Evolutionary conservation across 2,329 filamentous ascomycete genomes (phyloP).

Genomic region (Neurospora crassa): DNA sequence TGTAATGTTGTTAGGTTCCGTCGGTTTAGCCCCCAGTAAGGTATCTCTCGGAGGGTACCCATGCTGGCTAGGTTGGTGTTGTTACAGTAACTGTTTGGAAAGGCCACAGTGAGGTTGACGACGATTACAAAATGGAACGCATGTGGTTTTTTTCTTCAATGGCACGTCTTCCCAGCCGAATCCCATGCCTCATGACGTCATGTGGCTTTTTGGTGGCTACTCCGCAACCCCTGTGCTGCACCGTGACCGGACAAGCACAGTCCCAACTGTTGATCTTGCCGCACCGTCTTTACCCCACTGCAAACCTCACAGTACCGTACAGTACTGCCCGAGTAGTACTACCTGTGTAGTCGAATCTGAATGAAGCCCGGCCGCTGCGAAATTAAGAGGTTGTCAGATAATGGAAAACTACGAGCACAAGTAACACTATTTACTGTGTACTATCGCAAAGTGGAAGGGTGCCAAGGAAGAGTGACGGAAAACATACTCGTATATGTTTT

Average conservation of each 20-base stretch:
- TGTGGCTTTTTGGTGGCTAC: conserved; percentile 4
- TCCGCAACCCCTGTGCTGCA: background rate
- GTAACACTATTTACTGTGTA: too few species aligned
- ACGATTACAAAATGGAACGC: background rate
- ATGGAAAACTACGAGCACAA: background rate
- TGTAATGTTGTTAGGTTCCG: background rate
- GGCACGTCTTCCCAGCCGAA: background rate
- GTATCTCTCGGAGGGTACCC: background rate
- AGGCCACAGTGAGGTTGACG: background rate
- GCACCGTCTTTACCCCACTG: background rate
- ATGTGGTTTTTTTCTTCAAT: background rate
- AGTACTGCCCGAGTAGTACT: too few species aligned
- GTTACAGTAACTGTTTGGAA: background rate
- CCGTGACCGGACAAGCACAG: background rate
- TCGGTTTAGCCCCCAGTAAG: background rate
- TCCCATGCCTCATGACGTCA: conserved; percentile 9
- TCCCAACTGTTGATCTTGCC: background rate
- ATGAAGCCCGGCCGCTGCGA: background rate
- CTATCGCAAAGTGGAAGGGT: background rate
- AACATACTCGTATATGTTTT: background rate
- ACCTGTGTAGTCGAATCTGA: background rate
- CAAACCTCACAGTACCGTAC: background rate
- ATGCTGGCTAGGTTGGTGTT: background rate
- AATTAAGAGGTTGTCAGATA: background rate
- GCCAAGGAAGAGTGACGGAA: background rate